Percentiles rank a stretch among this genome's conserved stretches.
Conservation (phyloP, 2,329 filamentous ascomycete species). For the Zarea fungicola region DNA sequence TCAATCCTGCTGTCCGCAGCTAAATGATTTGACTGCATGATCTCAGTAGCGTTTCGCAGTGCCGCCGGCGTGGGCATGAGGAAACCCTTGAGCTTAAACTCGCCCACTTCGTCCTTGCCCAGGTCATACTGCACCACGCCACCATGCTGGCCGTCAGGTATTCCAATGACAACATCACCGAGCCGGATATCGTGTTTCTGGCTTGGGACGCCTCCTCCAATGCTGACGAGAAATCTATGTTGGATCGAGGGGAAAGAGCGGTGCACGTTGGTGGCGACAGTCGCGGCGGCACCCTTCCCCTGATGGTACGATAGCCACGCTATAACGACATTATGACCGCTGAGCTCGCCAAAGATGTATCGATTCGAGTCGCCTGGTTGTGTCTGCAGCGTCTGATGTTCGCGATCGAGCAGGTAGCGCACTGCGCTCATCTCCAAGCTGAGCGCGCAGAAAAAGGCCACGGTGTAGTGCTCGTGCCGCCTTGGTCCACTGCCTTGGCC, state of each 20-base stretch:
- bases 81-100: neutral
- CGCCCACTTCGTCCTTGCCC: slow-evolving; percentile 16
- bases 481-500: slow-evolving; percentile 71
- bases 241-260: slow-evolving; percentile 13
- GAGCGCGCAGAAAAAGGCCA: slow-evolving; percentile 30
- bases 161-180: slow-evolving; percentile 18
- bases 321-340: slow-evolving; percentile 15
- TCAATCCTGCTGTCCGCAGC: neutral
- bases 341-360: slow-evolving; percentile 15
- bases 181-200: slow-evolving; percentile 10
- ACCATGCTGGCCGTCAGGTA: neutral
- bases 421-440: slow-evolving; percentile 17
- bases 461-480: slow-evolving; percentile 24
- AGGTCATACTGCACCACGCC: slow-evolving; percentile 18
- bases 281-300: slow-evolving; percentile 1
- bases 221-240: slow-evolving; percentile 20
- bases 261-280: slow-evolving; percentile 12
- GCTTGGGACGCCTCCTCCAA: slow-evolving; percentile 23
- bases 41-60: neutral
- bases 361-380: slow-evolving; percentile 30
- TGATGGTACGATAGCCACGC: slow-evolving; percentile 13
- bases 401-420: slow-evolving; percentile 50
- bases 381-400: slow-evolving; percentile 68
- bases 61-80: neutral
- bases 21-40: neutral